These are phyloP conservation scores for Xylaria sp. DNA, from an alignment of 2,329 filamentous ascomycete species.

Conservation along the genomic window DNA sequence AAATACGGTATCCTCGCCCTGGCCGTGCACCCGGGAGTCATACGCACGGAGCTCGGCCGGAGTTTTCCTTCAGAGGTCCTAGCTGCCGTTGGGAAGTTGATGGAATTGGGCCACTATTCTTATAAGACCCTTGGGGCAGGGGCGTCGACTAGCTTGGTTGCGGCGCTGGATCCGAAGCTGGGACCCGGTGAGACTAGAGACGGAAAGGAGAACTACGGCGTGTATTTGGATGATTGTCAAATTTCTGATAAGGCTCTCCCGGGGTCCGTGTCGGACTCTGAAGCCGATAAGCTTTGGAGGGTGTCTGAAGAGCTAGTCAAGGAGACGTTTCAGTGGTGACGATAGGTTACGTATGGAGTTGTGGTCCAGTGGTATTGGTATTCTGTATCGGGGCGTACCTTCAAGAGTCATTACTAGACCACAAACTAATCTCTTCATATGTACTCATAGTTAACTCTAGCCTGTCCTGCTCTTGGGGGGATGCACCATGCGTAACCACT, in stretches of 20 bases:
- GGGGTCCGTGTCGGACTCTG: slow-evolving; percentile 43
- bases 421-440: too few relatives aligned
- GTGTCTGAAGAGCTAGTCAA: slow-evolving; percentile 51
- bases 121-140: slow-evolving; percentile 41
- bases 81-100: slow-evolving; percentile 32
- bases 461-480: too few relatives aligned
- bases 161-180: slow-evolving; percentile 50
- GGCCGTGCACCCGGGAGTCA: slow-evolving; percentile 51
- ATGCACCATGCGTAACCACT: too few relatives aligned
- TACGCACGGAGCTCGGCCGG: slow-evolving; percentile 49
- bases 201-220: slow-evolving; percentile 50
- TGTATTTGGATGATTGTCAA: slow-evolving; percentile 50
- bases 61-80: slow-evolving; percentile 36
- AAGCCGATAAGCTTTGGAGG: slow-evolving; percentile 53
- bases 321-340: slow-evolving; percentile 50
- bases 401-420: too few relatives aligned
- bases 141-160: slow-evolving; percentile 48
- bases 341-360: neutral
- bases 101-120: slow-evolving; percentile 1
- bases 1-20: slow-evolving; percentile 50
- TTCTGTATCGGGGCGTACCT: neutral
- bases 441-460: neutral
- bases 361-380: neutral
- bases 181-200: slow-evolving; percentile 40
- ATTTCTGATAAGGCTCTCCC: slow-evolving; percentile 45